Conservation (phyloP, 208 protist genomes). For the Acanthamoeba lenticulata region DNA sequence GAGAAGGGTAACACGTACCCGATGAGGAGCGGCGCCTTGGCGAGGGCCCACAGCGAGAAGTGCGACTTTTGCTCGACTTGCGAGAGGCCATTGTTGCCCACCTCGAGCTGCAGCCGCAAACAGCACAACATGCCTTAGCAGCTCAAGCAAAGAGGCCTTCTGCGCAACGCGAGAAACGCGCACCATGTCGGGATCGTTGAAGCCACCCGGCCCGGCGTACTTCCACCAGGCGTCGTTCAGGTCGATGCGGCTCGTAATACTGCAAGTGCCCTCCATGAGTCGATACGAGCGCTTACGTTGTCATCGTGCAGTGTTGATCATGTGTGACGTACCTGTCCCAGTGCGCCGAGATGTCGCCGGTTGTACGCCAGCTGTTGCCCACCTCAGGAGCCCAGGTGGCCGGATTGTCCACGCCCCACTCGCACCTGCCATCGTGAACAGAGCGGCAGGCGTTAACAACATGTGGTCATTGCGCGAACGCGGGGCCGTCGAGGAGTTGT, state of each 20-base stretch:
- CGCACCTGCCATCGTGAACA: background rate
- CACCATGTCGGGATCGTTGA: constrained; percentile 75
- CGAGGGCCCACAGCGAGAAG: constrained; percentile 66
- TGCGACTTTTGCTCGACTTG: constrained; percentile 10
- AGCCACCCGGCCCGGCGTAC: constrained; percentile 36
- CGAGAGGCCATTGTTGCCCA: background rate
- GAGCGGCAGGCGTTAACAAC: background rate
- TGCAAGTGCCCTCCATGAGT: constrained; percentile 67
- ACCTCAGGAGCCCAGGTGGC: constrained; percentile 69
- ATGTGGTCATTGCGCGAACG: background rate
- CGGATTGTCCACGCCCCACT: constrained; percentile 79
- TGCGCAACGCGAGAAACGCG: background rate
- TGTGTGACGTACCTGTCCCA: constrained; percentile 53
- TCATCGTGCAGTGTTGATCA: too few species aligned
- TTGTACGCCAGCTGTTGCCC: constrained; percentile 84
- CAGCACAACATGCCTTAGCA: background rate
- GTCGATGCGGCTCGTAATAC: constrained; percentile 61
- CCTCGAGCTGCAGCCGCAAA: background rate
- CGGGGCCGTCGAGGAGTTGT: background rate
- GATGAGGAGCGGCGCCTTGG: constrained; percentile 48
- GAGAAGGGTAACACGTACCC: constrained; percentile 71
- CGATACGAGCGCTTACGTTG: background rate
- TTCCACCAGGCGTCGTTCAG: constrained; percentile 30
- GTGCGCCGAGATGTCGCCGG: constrained; percentile 73
- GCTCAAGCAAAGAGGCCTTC: background rate